Conservation (phyloP, 2,329 filamentous ascomycete genomes). For the Grosmannia huntii region DNA sequence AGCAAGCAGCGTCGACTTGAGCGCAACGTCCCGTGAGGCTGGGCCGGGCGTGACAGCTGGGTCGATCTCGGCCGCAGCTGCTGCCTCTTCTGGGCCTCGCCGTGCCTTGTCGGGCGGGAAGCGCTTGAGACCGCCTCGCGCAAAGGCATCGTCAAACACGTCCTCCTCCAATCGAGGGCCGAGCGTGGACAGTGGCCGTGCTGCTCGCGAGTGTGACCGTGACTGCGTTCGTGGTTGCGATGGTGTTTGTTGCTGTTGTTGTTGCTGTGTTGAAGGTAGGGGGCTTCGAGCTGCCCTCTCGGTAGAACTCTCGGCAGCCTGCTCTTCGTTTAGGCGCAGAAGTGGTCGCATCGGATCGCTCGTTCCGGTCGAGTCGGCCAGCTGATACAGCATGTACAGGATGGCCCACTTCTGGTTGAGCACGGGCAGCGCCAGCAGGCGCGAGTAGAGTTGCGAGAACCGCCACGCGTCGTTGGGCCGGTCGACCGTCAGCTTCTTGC, state of each 20-base stretch:
- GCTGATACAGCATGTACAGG: slow-evolving; percentile 75
- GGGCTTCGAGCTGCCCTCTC: neutral
- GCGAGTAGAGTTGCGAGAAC: slow-evolving; percentile 84
- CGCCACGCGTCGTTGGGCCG: slow-evolving; percentile 67
- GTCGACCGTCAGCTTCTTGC: slow-evolving; percentile 69
- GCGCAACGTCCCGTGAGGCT: slow-evolving; percentile 28
- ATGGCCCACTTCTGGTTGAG: slow-evolving; percentile 96
- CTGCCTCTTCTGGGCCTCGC: slow-evolving; percentile 22
- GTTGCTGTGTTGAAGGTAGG: neutral
- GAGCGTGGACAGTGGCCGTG: slow-evolving; percentile 16
- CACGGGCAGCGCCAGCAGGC: slow-evolving; percentile 80
- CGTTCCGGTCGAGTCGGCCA: slow-evolving; percentile 56
- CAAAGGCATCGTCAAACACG: slow-evolving; percentile 38
- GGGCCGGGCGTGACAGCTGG: slow-evolving; percentile 22
- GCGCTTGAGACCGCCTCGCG: slow-evolving; percentile 36
- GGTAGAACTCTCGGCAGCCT: neutral
- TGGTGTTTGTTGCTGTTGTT: neutral
- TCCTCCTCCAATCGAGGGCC: slow-evolving; percentile 32
- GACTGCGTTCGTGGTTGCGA: neutral
- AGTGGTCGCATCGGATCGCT: slow-evolving; percentile 33
- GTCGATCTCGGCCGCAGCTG: slow-evolving; percentile 13
- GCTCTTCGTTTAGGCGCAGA: slow-evolving; percentile 17
- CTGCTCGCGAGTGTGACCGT: neutral
- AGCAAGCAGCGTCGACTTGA: slow-evolving; percentile 45
- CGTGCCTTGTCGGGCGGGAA: slow-evolving; percentile 28